phyloP scores from a whole-genome alignment of 2,329 filamentous ascomycete genomes.

The Phymatotrichopsis omnivora region DNA sequence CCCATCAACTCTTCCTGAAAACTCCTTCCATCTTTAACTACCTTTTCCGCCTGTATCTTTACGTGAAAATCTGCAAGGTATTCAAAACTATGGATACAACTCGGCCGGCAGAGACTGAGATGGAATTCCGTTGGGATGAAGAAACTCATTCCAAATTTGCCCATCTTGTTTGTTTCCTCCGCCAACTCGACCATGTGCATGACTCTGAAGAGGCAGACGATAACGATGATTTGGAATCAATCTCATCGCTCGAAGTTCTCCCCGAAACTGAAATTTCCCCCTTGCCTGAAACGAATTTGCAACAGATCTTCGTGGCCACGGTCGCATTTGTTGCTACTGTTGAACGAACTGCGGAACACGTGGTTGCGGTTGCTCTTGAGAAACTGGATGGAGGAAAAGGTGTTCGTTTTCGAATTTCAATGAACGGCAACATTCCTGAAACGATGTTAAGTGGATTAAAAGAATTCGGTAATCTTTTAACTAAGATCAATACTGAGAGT shows the following conservation, averaged over 20 bases:
- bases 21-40: no score
- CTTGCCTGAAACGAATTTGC: not conserved
- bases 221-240: not conserved
- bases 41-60: no score
- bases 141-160: not conserved
- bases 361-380: slow-evolving; percentile 4
- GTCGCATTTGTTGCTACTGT: slow-evolving; percentile 5
- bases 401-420: slow-evolving; percentile 7
- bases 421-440: slow-evolving; percentile 1
- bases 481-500: not conserved
- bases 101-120: not conserved
- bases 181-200: slow-evolving; percentile 1
- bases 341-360: not conserved
- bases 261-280: not conserved
- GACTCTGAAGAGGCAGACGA: not conserved
- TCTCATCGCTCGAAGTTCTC: not conserved
- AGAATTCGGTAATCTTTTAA: not conserved
- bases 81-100: not conserved
- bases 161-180: slow-evolving; percentile 3
- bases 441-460: slow-evolving; percentile 4
- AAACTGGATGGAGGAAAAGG: slow-evolving; percentile 5
- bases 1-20: no score
- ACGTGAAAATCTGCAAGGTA: no score
- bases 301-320: slow-evolving; percentile 1
- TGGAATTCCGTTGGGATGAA: not conserved